Base-by-base conservation (phyloP, 495 filamentous ascomycete species). In the Sporormia fimetaria region DNA sequence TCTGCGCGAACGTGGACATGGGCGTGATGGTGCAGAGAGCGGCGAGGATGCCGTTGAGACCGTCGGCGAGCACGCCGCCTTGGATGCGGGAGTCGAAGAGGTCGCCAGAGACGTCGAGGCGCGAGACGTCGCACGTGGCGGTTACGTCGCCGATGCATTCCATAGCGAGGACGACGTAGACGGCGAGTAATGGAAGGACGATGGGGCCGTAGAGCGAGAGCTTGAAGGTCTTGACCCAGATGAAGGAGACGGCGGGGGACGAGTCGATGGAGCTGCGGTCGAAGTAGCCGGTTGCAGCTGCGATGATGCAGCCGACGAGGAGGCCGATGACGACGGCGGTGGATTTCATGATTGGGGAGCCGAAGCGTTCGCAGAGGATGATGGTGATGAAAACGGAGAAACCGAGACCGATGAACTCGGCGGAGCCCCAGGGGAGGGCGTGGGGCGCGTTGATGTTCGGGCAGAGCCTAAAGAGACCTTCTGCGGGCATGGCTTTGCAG, bases 331-430 rank as follows among this genome's bases (percentile, higher is more conserved):
- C 72, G 34, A 94, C 84, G 43, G 75, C 73, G 34, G 78, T 86
- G 28, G 67, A 73, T 54, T 80, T 78, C 73, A 83, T 75, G 49
- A 82, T 77, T 0, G 83, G 84, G 6, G 77, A 75, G 7, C 87
- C 87, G 59, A 87, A 90, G 6, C 80, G 73, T 60, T 90, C 85
- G 56, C 78, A 84, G 11, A 90, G 49, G 57, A 90, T 83, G 57
- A 90, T 92, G 18, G 83, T 85, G n/a, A 86, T 44, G 57, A 94
- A 94, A 27, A 92, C 87, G 17, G 77, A 74, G 65, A 95, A 93
- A 1, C 87, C 87, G 1, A 95, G 74, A 3, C 87, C 86, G 32
- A 95, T 79, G 56, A 85, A 92, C 59, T 93, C 75, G 9, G 86
- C 69, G 30, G 77, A 81, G 14, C 86, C 87, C 87, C 87, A 95